These are phyloP conservation scores for Ramaria rubella DNA, from an alignment of 768 basidiomycete genomes.

Conservation along the genomic window DNA sequence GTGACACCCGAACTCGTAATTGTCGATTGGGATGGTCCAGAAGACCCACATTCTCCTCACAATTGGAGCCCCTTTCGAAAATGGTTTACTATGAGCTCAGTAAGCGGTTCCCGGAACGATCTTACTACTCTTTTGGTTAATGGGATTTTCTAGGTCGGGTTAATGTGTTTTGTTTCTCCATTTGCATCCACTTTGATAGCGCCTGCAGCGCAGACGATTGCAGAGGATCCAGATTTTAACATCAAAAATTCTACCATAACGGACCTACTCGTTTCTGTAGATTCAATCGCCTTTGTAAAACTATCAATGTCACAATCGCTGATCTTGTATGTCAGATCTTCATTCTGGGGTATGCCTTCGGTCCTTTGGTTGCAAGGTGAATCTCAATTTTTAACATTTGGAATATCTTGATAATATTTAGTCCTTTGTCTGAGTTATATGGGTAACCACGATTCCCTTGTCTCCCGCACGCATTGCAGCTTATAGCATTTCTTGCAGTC, in stretches of 20 bases:
- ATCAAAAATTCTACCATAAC: conserved; percentile 1
- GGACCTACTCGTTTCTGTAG: background rate
- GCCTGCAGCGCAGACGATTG: conserved; percentile 1
- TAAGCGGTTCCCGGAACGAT: background rate
- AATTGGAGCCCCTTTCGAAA: background rate
- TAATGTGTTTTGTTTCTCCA: conserved; percentile 5
- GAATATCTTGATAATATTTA: background rate
- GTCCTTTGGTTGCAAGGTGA: background rate
- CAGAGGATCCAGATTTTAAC: background rate
- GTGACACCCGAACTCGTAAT: background rate
- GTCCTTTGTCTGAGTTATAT: background rate
- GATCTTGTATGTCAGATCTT: background rate
- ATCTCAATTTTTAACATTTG: background rate
- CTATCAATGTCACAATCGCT: background rate
- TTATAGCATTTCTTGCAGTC: background rate
- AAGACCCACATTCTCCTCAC: background rate
- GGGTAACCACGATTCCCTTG: background rate
- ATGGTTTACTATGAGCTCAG: background rate
- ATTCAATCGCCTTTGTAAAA: background rate
- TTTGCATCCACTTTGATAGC: conserved; percentile 3
- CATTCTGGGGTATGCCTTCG: background rate
- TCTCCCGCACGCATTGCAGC: background rate
- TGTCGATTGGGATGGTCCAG: conserved; percentile 7
- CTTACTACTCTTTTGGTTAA: background rate
- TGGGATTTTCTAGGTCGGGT: background rate